Percentiles rank a stretch among this genome's conserved stretches.
phyloP scores from a whole-genome alignment of 768 basidiomycete genomes.

The Royoungia palumana region DNA sequence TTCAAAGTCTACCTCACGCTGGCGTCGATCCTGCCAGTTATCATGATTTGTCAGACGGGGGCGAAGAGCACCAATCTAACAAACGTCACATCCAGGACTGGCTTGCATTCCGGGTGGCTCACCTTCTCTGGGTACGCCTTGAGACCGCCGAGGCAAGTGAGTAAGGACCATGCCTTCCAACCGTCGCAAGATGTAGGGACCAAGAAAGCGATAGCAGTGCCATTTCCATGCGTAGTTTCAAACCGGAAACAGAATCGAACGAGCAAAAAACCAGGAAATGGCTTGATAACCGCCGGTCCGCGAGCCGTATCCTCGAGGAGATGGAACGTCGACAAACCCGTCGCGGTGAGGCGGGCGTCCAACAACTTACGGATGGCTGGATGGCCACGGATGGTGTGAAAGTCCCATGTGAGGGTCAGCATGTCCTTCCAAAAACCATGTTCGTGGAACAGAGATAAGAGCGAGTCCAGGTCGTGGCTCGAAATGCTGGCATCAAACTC shows the following conservation, averaged over 20 bases:
- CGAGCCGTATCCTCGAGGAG: constrained; percentile 26
- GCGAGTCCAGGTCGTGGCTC: not conserved
- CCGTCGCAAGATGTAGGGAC: constrained; percentile 33
- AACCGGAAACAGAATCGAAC: constrained; percentile 57
- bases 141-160: constrained; percentile 57
- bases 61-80: constrained; percentile 38
- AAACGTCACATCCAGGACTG: not conserved
- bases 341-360: constrained; percentile 31
- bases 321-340: constrained; percentile 15
- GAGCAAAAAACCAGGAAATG: constrained; percentile 54
- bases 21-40: constrained; percentile 48
- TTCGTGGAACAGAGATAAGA: constrained; percentile 19
- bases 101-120: not conserved
- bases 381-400: constrained; percentile 45
- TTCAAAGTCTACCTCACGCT: constrained; percentile 41
- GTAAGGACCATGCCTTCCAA: constrained; percentile 61
- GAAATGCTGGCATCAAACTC: constrained; percentile 10
- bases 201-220: constrained; percentile 52
- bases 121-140: constrained; percentile 49
- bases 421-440: constrained; percentile 49
- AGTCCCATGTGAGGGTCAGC: constrained; percentile 50
- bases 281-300: constrained; percentile 34
- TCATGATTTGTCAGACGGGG: constrained; percentile 41
- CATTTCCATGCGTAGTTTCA: constrained; percentile 44
- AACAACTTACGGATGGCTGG: constrained; percentile 36